Conservation (phyloP, 2,329 filamentous ascomycete species). For the Fusarium miscanthi region DNA sequence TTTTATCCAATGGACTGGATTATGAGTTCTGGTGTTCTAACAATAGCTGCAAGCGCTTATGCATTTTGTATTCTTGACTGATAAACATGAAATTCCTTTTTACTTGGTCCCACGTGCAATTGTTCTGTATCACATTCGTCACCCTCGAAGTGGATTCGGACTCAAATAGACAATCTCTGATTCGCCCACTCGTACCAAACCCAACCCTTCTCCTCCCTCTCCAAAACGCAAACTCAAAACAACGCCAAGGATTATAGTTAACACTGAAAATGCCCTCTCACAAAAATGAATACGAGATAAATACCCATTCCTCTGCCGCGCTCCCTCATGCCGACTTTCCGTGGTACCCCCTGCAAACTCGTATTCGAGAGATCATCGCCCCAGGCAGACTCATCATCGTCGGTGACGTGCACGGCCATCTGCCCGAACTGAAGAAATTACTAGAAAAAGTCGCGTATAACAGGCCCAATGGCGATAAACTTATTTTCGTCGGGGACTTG, state of each 20-base stretch:
- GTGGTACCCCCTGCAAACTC: neutral
- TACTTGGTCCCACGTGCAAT: neutral
- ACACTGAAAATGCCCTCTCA: neutral
- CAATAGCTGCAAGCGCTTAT: neutral
- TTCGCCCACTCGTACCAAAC: neutral
- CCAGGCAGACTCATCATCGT: constrained; percentile 67
- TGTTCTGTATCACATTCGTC: neutral
- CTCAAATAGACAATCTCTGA: neutral
- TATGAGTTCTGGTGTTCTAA: neutral
- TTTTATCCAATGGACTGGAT: too few relatives aligned
- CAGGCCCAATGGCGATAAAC: constrained; percentile 64
- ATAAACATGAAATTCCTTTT: neutral
- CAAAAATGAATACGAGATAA: neutral
- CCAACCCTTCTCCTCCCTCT: neutral
- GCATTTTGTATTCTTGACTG: neutral
- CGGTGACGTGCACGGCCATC: constrained; percentile 90
- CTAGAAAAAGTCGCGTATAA: constrained; percentile 75
- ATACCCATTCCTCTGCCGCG: neutral
- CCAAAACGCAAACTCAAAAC: neutral
- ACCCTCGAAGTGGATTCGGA: neutral
- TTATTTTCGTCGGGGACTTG: constrained; percentile 79
- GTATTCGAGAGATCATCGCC: neutral
- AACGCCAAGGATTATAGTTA: neutral
- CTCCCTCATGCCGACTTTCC: neutral
- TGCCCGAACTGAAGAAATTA: constrained; percentile 69